These are phyloP conservation scores for Rhododendron vialii DNA, from an alignment of 148 eudicot species.

Conservation along the genomic window DNA sequence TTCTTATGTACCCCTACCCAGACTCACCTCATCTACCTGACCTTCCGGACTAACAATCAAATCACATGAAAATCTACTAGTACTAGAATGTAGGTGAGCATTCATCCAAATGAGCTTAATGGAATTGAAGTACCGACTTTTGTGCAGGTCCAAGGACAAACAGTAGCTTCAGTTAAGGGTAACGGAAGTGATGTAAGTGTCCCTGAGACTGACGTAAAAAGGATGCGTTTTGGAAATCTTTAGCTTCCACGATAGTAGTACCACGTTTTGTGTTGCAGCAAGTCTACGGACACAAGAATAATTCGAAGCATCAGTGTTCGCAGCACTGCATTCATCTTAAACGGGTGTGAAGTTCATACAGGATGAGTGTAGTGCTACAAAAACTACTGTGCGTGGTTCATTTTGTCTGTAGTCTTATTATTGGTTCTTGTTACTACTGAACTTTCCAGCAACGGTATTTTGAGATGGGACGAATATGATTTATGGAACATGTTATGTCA, in stretches of 20 bases:
- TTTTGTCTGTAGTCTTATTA: not conserved
- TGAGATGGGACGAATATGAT: not conserved
- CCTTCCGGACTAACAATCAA: not conserved
- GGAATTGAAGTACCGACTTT: not conserved
- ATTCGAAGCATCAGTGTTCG: not conserved
- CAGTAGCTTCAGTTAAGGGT: slow-evolving; percentile 16
- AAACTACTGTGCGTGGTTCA: not conserved
- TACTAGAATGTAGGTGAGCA: not conserved
- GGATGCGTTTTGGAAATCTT: slow-evolving; percentile 41
- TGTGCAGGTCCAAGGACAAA: slow-evolving; percentile 34
- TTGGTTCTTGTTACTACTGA: not conserved
- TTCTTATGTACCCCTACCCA: not conserved
- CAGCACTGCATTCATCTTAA: not conserved
- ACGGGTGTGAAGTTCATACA: not conserved
- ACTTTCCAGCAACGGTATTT: not conserved
- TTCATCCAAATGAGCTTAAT: not conserved
- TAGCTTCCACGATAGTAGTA: not conserved
- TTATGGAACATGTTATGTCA: not conserved
- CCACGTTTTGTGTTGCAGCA: not conserved
- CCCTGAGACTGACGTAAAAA: slow-evolving; percentile 77
- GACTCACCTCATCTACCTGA: not conserved
- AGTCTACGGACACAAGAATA: not conserved
- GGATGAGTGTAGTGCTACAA: not conserved
- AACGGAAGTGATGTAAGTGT: slow-evolving; percentile 69
- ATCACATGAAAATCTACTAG: not conserved